These are phyloP conservation scores for Chlorella sp. DNA, from an alignment of 139 green algal genomes.

Conservation along the genomic window DNA sequence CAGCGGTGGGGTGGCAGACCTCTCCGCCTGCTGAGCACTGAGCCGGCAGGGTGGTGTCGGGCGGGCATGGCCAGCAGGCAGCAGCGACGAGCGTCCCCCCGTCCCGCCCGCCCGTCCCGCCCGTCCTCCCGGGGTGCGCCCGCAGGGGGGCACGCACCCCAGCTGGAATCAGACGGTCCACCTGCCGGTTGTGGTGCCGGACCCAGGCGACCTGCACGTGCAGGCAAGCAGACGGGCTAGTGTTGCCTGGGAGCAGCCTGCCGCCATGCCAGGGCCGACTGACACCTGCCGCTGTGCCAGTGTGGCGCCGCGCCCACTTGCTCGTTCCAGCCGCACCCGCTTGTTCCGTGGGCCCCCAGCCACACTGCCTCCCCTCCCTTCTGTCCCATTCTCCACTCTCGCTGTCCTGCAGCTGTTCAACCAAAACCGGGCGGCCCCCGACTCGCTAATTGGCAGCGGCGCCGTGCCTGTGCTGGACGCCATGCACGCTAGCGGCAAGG, in stretches of 20 bases:
- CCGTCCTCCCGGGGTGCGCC: too few relatives aligned
- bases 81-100: neutral
- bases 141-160: slow-evolving; percentile 2
- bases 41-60: neutral
- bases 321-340: too few relatives aligned
- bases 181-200: neutral
- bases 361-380: too few relatives aligned
- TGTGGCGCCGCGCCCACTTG: too few relatives aligned
- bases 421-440: slow-evolving; percentile 13
- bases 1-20: neutral
- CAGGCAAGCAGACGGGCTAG: neutral
- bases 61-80: neutral
- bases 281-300: too few relatives aligned
- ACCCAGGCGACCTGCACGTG: neutral
- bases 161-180: neutral
- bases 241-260: too few relatives aligned
- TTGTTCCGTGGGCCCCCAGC: too few relatives aligned
- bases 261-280: too few relatives aligned
- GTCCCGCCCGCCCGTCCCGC: neutral
- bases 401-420: slow-evolving; percentile 9
- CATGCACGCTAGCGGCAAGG: neutral
- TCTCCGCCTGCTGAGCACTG: neutral
- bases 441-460: slow-evolving; percentile 2
- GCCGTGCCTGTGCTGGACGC: neutral
- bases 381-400: too few relatives aligned